Conservation (phyloP, 108 stramenopile species). For the Conticribra weissflogii region DNA sequence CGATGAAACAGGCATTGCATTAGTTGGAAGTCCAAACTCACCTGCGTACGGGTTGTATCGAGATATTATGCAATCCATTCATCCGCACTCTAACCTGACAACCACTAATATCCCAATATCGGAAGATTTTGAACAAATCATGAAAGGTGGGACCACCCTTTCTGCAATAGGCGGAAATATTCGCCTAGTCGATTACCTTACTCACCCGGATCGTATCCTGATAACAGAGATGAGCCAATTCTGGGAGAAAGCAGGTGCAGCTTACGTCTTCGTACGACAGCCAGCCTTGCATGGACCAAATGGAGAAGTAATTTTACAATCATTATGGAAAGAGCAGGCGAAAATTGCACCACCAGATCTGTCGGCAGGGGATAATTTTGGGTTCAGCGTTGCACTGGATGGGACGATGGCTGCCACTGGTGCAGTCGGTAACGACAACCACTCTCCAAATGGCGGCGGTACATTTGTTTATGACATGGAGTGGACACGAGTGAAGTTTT, state of each 20-base stretch:
- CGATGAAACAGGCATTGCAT: conserved; percentile 57
- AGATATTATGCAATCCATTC: conserved; percentile 39
- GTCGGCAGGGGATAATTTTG: conserved; percentile 62
- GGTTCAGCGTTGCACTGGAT: conserved; percentile 42
- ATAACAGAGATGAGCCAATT: conserved; percentile 23
- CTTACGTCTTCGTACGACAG: conserved; percentile 65
- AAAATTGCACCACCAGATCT: conserved; percentile 68
- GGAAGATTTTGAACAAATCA: conserved; percentile 27
- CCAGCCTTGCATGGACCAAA: conserved; percentile 33
- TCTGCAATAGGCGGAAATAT: conserved; percentile 39
- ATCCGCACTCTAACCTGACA: conserved; percentile 32
- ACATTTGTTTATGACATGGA: conserved; percentile 63
- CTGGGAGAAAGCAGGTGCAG: conserved; percentile 61
- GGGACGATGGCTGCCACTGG: conserved; percentile 40
- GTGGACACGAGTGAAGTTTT: conserved; percentile 49
- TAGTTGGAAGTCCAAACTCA: conserved; percentile 56
- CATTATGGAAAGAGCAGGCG: conserved; percentile 61
- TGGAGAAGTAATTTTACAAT: conserved; percentile 25
- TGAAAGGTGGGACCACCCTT: conserved; percentile 28
- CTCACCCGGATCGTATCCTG: conserved; percentile 9
- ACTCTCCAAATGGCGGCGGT: conserved; percentile 33
- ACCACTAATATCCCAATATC: conserved; percentile 20
- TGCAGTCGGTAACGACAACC: conserved; percentile 38
- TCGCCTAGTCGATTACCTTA: conserved; percentile 36
- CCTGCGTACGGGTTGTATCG: conserved; percentile 48